Percentiles rank a stretch among this genome's conserved stretches.
phyloP scores from a whole-genome alignment of 257 asterid species.

The Jaltomata sinuosa region DNA sequence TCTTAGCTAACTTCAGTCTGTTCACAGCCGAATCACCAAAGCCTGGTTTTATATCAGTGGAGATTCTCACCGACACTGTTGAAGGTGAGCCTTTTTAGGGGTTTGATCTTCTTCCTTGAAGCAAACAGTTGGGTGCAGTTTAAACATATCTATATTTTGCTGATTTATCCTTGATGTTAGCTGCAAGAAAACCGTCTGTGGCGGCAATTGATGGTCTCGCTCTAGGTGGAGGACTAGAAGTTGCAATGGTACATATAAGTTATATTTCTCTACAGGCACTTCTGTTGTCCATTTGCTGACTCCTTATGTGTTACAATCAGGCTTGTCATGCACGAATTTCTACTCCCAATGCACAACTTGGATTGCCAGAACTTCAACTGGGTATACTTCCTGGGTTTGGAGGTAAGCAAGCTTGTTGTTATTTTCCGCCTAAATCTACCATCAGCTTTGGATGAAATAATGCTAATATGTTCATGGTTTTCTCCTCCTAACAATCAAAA shows the following conservation, averaged over 20 bases:
- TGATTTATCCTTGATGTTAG: conserved; percentile 25
- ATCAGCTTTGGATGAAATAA: background rate
- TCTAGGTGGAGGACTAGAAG: conserved; percentile 97
- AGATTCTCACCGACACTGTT: conserved; percentile 71
- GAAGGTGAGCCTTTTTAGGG: conserved; percentile 43
- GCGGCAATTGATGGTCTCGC: conserved; percentile 99
- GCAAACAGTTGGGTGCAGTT: background rate
- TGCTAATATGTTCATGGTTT: background rate
- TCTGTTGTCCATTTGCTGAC: background rate
- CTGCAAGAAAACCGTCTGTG: conserved; percentile 88
- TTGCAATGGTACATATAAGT: conserved; percentile 65
- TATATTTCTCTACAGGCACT: background rate
- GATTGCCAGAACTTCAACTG: conserved; percentile 97
- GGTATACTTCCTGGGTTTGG: conserved; percentile 98
- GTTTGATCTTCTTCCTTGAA: background rate
- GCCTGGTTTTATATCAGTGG: conserved; percentile 82
- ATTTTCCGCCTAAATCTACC: background rate
- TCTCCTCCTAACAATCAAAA: background rate
- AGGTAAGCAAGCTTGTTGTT: conserved; percentile 33
- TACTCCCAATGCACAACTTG: conserved; percentile 85
- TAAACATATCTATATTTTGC: background rate
- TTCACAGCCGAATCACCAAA: conserved; percentile 65
- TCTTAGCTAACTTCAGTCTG: background rate
- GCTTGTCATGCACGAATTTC: conserved; percentile 98
- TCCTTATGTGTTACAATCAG: conserved; percentile 23